phyloP scores from a whole-genome alignment of 2,329 filamentous ascomycete genomes.

The Phoma herbarum region DNA sequence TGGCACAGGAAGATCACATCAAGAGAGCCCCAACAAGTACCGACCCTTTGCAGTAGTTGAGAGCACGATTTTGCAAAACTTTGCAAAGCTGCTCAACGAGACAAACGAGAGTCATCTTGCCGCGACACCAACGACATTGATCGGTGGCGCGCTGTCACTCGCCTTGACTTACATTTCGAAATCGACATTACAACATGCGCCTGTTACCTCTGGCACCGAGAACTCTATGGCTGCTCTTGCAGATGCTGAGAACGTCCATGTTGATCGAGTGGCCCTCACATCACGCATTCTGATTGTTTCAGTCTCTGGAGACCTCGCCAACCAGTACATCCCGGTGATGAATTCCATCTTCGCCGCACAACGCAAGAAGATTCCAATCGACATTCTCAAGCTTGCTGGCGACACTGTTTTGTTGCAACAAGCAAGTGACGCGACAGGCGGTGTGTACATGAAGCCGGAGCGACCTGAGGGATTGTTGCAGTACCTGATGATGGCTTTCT shows the following conservation, averaged over 20 bases:
- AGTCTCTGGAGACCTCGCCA: slow-evolving; percentile 85
- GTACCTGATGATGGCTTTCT: slow-evolving; percentile 93
- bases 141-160: slow-evolving; percentile 89
- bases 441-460: slow-evolving; percentile 70
- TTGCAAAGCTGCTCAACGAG: slow-evolving; percentile 74
- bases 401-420: slow-evolving; percentile 94
- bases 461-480: slow-evolving; percentile 73
- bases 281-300: slow-evolving; percentile 89
- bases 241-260: slow-evolving; percentile 48
- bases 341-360: slow-evolving; percentile 97
- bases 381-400: slow-evolving; percentile 86
- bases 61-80: slow-evolving; percentile 76
- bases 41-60: slow-evolving; percentile 90
- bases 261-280: slow-evolving; percentile 64
- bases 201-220: slow-evolving; percentile 53
- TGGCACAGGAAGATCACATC: slow-evolving; percentile 30
- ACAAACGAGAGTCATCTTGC: slow-evolving; percentile 71
- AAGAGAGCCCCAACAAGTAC: slow-evolving; percentile 81
- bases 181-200: slow-evolving; percentile 63
- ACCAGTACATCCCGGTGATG: slow-evolving; percentile 97
- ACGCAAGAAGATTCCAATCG: slow-evolving; percentile 85
- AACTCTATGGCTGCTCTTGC: slow-evolving; percentile 56
- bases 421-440: slow-evolving; percentile 77
- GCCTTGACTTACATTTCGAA: slow-evolving; percentile 93
- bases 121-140: slow-evolving; percentile 79